These are phyloP conservation scores for Tetrastigma voinierianum DNA, from an alignment of 164 flowering plant genomes.

Conservation along the genomic window DNA sequence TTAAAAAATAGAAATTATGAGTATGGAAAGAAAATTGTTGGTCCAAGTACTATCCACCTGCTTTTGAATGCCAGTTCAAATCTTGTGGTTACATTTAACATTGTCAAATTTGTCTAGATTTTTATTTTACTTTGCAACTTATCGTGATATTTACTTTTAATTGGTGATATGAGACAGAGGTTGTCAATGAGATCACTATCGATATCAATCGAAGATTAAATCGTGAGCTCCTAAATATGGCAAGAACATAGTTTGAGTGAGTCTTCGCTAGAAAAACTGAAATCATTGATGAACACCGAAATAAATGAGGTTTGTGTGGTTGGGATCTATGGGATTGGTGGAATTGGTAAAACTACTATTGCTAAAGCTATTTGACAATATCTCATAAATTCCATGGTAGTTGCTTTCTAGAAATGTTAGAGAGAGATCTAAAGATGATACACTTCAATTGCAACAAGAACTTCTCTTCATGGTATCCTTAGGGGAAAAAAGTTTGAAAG, in stretches of 20 bases:
- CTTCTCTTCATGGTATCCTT: neutral
- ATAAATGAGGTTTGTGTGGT: neutral
- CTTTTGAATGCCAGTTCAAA: too few species aligned
- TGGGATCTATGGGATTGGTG: constrained; percentile 3
- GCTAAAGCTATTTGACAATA: neutral
- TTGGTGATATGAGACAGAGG: constrained; percentile 5
- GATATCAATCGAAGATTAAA: neutral
- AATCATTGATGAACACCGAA: neutral
- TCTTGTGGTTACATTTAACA: too few species aligned
- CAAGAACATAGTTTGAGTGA: constrained; percentile 1
- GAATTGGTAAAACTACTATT: constrained; percentile 4
- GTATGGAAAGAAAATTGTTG: too few species aligned
- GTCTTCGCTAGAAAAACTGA: neutral
- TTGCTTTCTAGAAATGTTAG: constrained; percentile 2
- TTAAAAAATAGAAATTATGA: too few species aligned
- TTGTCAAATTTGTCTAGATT: too few species aligned
- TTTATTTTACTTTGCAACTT: too few species aligned
- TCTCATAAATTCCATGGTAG: neutral
- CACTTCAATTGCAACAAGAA: neutral
- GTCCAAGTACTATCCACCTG: too few species aligned
- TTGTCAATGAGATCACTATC: neutral
- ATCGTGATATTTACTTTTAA: too few species aligned
- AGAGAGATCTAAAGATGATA: neutral
- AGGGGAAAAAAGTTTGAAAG: neutral
- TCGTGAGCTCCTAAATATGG: neutral